Evolutionary conservation across 257 asterid species (phyloP), one percentile per base, ranked within the genome.

Genomic region (Cordia subcordata): DNA sequence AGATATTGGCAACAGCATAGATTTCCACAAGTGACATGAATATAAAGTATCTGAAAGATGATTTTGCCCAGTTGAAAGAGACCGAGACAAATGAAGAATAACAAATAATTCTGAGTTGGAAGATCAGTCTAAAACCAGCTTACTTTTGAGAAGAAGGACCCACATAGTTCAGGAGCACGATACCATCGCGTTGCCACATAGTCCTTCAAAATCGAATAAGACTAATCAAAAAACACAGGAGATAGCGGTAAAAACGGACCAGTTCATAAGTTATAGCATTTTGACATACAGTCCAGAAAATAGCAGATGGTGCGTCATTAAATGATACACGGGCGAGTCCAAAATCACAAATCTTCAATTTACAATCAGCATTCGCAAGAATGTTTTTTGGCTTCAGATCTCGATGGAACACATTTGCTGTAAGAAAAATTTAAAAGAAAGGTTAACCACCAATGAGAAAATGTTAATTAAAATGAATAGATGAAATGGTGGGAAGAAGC

Each of bases 101-200:
- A n/a, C 9, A 46, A 14, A 46, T 46, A 46, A 37, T 16, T 9
- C 13, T 55, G 5, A 9, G 11, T 16, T 18, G 20, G 5, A 49
- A n/a, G 18, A 49, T 56, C 62, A 33, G 21, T 32, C 60, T 8
- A 47, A 53, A 49, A 64, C 52, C 47, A 49, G 71, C 86, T 82
- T 88, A 91, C 98, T 77, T 91, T 91, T 14, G 96, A 91, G 81
- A 91, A 91, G 75, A 91, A 88, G 55, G 96, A 91, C 56, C 96
- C 96, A 50, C 98, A 91, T 67, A 87, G 76, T 80, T 90, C 98
- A 46, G 97, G 97, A 76, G 97, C 97, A 60, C 96, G 92, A 64
- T 87, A 91, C 98, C 98, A 91, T 60, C 96, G 81, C 57, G 96
- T 91, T 63, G 98, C 98, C 56, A 91, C 98, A 75, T 91, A 91